A percentile compares a stretch with the other conserved stretches of the same genome.
phyloP scores from a whole-genome alignment of 1,139 yeast genomes.

The Wickerhamomyces sp. region DNA sequence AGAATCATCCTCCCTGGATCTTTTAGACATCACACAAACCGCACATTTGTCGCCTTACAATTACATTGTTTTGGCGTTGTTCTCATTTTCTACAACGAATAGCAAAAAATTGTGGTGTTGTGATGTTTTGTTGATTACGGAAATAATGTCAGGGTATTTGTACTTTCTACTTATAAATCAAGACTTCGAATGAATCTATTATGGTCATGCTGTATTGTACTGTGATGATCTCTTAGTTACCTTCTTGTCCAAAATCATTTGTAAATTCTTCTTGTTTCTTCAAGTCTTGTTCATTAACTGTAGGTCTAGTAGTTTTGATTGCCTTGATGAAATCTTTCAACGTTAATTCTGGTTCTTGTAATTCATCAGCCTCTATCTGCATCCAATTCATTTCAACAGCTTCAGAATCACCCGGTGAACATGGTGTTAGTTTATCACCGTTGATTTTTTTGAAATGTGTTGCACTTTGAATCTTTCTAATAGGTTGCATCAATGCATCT shows the following conservation, averaged over 20 bases:
- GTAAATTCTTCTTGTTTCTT: constrained; percentile 84
- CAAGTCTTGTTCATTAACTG: constrained; percentile 83
- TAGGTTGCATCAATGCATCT: constrained; percentile 97
- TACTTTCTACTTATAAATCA: too few relatives aligned
- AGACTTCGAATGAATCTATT: too few relatives aligned
- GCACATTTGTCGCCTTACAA: too few relatives aligned
- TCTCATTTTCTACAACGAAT: too few relatives aligned
- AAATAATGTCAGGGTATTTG: too few relatives aligned
- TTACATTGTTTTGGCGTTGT: too few relatives aligned
- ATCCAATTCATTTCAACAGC: constrained; percentile 93
- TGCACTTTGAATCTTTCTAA: constrained; percentile 91
- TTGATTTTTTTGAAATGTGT: constrained; percentile 76
- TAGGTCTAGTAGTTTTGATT: constrained; percentile 86
- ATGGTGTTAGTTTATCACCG: constrained; percentile 65
- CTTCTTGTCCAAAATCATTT: constrained; percentile 94
- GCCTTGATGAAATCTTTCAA: constrained; percentile 93
- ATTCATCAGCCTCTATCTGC: constrained; percentile 83
- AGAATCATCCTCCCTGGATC: not conserved
- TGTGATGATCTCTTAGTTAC: constrained; percentile 43
- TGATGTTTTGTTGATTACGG: too few relatives aligned
- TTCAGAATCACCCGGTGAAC: constrained; percentile 90
- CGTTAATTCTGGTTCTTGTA: constrained; percentile 84
- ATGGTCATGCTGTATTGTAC: too few relatives aligned
- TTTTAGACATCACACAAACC: not conserved
- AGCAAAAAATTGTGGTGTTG: too few relatives aligned